Base-by-base conservation (phyloP, 108 stramenopile genomes). In the Cyclotella sp. region DNA sequence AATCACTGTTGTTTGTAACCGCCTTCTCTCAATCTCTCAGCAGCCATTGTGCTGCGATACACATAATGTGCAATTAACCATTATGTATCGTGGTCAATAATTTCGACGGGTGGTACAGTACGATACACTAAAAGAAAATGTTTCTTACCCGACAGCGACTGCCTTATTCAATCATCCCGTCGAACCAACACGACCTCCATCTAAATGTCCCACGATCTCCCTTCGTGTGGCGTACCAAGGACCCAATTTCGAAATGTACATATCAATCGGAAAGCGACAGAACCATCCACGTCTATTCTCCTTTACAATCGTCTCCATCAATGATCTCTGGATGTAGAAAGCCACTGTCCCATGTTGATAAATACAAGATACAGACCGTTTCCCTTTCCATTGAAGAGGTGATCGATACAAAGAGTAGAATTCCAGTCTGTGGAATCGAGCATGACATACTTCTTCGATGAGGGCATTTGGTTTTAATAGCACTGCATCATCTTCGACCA, bases 251-350 rank as follows among this genome's bases (percentile, higher is more conserved):
- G 68, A 75, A 66, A 81, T 81, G 42, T 81, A 81, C 80, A 81
- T 75, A n/a, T 81, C 80, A 49, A 81, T 71, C 0, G 80, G 80
- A 59, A 81, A 81, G 45, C 80, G 61, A 57, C 80, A 81, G 30
- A 81, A 81, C 44, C 51, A 65, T 9, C 54, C 55, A 9, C 80
- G 68, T 49, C 80, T 29, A n/a, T 44, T 68, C 62, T 81, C 79
- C n/a, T 74, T 73, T 8, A 64, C 65, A 64, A 81, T 64, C 19
- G 0, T 42, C 51, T 81, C 72, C 80, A 81, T 81, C 46, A 81
- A 41, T 3, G 54, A 47, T 45, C 73, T 64, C 59, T 29, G 80
- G 47, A 75, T 71, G 49, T 81, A 81, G 41, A 81, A 81, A 39
- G 69, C 80, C 14, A 81, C 80, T 5, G 80, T 81, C 18, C 80